Conservation (phyloP, 495 filamentous ascomycete species). For the Aspergillus bridgeri region DNA sequence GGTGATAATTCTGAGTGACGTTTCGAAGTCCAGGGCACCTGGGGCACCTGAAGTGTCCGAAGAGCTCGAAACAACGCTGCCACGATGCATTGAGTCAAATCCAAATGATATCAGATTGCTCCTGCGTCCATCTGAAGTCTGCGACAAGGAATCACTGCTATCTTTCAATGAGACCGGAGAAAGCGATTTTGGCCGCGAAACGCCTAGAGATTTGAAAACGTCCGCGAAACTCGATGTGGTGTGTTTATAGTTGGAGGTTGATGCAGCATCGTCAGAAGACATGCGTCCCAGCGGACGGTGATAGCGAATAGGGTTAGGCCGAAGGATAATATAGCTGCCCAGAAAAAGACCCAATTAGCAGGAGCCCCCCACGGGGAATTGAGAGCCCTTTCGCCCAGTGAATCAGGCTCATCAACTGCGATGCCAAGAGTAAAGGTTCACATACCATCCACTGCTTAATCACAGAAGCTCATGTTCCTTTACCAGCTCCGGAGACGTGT, state of each 20-base stretch:
- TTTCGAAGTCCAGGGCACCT: constrained; percentile 41
- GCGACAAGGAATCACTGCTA: constrained; percentile 31
- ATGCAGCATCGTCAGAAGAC: constrained; percentile 47
- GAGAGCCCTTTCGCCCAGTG: not conserved
- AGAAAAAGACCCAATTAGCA: constrained; percentile 15
- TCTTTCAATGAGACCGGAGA: constrained; percentile 37
- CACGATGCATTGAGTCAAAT: constrained; percentile 46
- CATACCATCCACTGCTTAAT: constrained; percentile 16
- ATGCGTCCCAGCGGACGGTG: constrained; percentile 40
- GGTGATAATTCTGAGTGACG: constrained; percentile 31
- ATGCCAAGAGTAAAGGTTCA: not conserved
- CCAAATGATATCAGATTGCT: constrained; percentile 29
- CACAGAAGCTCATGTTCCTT: constrained; percentile 5
- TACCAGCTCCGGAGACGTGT: constrained; percentile 10
- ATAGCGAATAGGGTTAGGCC: constrained; percentile 16
- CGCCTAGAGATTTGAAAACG: constrained; percentile 46
- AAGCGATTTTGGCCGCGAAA: constrained; percentile 38
- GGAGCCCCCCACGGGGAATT: not conserved
- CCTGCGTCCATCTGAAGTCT: constrained; percentile 31
- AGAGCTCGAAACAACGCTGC: constrained; percentile 41
- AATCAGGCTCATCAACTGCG: not conserved
- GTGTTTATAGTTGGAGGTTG: constrained; percentile 33
- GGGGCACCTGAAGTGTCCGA: constrained; percentile 41
- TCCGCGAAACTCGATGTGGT: constrained; percentile 42
- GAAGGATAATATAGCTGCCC: constrained; percentile 16